phyloP scores from a whole-genome alignment of 2,329 filamentous ascomycete species.

The Colletotrichum echinochloae region DNA sequence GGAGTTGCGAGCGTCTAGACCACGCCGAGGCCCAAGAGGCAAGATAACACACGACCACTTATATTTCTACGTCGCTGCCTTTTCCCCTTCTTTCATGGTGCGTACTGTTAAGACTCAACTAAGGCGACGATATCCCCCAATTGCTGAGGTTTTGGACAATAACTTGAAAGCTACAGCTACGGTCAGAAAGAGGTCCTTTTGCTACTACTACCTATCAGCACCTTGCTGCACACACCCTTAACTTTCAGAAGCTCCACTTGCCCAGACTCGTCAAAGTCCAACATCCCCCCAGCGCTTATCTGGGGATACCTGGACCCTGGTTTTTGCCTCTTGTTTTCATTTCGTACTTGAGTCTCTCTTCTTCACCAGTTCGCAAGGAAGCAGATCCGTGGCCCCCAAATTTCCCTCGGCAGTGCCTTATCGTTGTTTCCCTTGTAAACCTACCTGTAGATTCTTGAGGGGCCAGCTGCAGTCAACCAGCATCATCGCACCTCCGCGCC shows the following conservation, averaged over 20 bases:
- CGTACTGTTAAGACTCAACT: neutral
- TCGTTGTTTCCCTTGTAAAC: neutral
- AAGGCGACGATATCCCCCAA: neutral
- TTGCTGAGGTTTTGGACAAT: neutral
- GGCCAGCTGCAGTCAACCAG: conserved; percentile 27
- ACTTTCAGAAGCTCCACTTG: conserved; percentile 17
- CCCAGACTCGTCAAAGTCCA: conserved; percentile 35
- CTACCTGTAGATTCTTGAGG: conserved; percentile 27
- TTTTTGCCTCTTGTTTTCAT: conserved; percentile 26
- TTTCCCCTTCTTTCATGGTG: neutral
- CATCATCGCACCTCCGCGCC: conserved; percentile 3
- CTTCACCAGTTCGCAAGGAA: conserved; percentile 21
- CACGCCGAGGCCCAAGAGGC: conserved; percentile 18
- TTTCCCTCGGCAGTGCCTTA: conserved; percentile 13
- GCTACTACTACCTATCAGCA: conserved; percentile 14
- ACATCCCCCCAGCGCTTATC: conserved; percentile 40
- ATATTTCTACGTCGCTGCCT: neutral
- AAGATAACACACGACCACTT: conserved; percentile 35
- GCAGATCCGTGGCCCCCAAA: conserved; percentile 1
- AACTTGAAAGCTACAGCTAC: neutral
- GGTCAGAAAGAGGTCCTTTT: neutral
- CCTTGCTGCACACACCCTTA: conserved; percentile 21
- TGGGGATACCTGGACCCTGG: conserved; percentile 34
- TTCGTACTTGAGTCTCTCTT: conserved; percentile 16
- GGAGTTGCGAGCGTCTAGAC: conserved; percentile 22